A percentile compares a stretch with the other conserved stretches of the same genome.
Evolutionary conservation across 345 rosid species (phyloP).

Genomic region (Eucalyptus leucophloia): DNA sequence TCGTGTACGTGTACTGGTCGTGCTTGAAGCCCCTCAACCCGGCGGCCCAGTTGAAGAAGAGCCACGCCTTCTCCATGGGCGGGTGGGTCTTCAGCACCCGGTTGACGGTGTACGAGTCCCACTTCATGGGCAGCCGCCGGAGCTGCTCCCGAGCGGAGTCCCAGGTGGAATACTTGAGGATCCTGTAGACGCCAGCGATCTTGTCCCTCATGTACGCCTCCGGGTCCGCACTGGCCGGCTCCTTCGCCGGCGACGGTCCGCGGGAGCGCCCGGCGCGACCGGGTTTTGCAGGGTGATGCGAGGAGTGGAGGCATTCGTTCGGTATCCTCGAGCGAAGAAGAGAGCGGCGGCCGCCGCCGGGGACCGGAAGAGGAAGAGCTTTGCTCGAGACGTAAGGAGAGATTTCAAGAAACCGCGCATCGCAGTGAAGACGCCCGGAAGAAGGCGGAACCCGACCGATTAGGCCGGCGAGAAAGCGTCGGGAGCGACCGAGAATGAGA

Average conservation of each 20-base stretch:
- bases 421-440: not conserved
- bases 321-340: not conserved
- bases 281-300: not conserved
- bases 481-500: not conserved
- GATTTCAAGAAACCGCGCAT: not conserved
- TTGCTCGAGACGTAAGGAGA: not conserved
- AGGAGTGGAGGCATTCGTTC: not conserved
- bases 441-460: not conserved
- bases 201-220: slow-evolving; percentile 38
- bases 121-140: slow-evolving; percentile 22
- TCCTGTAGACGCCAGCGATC: slow-evolving; percentile 39
- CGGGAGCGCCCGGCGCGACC: not conserved
- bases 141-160: slow-evolving; percentile 60
- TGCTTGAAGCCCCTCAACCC: slow-evolving; percentile 48
- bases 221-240: not conserved
- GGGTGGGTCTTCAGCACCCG: slow-evolving; percentile 78
- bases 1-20: slow-evolving; percentile 82
- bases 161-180: slow-evolving; percentile 71
- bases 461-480: not conserved
- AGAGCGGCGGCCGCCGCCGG: not conserved
- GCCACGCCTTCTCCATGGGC: slow-evolving; percentile 92
- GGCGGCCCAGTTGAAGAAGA: slow-evolving; percentile 75
- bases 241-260: not conserved
- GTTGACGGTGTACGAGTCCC: slow-evolving; percentile 80
- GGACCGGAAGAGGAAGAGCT: not conserved